Evolutionary conservation across 768 basidiomycete species (phyloP).

Genomic region (Mycena vitilis): DNA sequence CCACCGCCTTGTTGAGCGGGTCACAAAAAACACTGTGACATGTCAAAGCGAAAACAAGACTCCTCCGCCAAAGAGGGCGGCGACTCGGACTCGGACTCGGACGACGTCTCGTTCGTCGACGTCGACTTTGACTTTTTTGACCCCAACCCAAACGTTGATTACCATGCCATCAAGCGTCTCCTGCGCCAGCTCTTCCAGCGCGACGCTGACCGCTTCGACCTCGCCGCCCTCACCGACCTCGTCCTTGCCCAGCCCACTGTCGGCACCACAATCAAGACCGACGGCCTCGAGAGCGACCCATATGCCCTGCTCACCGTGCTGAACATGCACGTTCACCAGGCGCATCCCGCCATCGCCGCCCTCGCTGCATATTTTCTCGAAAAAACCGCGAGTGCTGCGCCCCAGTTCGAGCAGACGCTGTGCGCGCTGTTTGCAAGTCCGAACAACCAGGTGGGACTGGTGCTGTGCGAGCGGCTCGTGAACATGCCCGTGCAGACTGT

Average conservation of each 20-base stretch:
- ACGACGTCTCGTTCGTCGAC: slow-evolving; percentile 69
- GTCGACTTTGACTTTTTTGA: slow-evolving; percentile 97
- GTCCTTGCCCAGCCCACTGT: slow-evolving; percentile 79
- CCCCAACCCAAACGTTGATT: slow-evolving; percentile 84
- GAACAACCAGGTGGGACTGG: slow-evolving; percentile 76
- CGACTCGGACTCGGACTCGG: slow-evolving; percentile 45
- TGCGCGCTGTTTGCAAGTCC: slow-evolving; percentile 61
- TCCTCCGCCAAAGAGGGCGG: slow-evolving; percentile 31
- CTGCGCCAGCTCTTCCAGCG: slow-evolving; percentile 74
- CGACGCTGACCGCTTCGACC: slow-evolving; percentile 79
- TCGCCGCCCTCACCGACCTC: slow-evolving; percentile 83
- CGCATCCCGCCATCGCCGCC: slow-evolving; percentile 76
- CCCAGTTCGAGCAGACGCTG: slow-evolving; percentile 64
- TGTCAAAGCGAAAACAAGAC: slow-evolving; percentile 67
- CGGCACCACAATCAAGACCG: slow-evolving; percentile 93
- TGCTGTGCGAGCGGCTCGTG: slow-evolving; percentile 89
- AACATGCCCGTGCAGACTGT: slow-evolving; percentile 97
- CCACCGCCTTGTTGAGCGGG: background rate
- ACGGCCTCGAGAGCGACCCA: slow-evolving; percentile 90
- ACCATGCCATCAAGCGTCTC: slow-evolving; percentile 84
- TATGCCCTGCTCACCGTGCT: slow-evolving; percentile 89
- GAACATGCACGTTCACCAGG: slow-evolving; percentile 80
- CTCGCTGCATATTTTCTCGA: slow-evolving; percentile 77
- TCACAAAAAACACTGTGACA: slow-evolving; percentile 34
- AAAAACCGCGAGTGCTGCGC: slow-evolving; percentile 62